Conservation (phyloP, 2,329 filamentous ascomycete species). For the Penicillium sp. region DNA sequence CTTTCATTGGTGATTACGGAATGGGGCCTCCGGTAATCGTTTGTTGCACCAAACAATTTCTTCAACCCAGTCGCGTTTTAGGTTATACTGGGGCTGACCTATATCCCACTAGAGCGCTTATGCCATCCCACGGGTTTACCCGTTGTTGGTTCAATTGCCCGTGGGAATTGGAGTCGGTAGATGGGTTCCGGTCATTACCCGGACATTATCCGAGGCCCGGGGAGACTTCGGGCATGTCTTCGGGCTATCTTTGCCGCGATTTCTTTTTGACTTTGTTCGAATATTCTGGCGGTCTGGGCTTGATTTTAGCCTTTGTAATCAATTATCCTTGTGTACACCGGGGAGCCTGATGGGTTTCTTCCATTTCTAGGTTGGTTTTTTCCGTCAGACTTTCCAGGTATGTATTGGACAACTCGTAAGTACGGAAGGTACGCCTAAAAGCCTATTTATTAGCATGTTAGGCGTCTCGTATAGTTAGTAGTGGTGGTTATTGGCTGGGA, state of each 20-base stretch:
- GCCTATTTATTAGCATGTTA: not conserved
- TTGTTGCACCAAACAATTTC: not conserved
- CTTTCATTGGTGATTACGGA: not conserved
- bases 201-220: not conserved
- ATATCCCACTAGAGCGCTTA: not conserved
- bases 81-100: not conserved
- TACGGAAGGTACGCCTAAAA: not conserved
- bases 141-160: not conserved
- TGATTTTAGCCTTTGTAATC: not conserved
- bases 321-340: not conserved
- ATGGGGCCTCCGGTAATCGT: not conserved
- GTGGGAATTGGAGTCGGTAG: not conserved
- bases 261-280: not conserved
- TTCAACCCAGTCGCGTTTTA: not conserved
- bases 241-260: not conserved
- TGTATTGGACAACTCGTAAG: not conserved
- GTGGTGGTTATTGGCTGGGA: not conserved
- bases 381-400: too few relatives aligned
- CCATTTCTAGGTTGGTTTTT: not conserved
- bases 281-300: not conserved
- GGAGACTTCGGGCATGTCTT: not conserved
- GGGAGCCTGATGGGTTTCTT: not conserved
- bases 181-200: not conserved
- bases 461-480: not conserved
- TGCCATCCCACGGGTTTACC: not conserved